Evolutionary conservation across 768 basidiomycete genomes (phyloP).

Genomic region (Leccinum subgranulosum): DNA sequence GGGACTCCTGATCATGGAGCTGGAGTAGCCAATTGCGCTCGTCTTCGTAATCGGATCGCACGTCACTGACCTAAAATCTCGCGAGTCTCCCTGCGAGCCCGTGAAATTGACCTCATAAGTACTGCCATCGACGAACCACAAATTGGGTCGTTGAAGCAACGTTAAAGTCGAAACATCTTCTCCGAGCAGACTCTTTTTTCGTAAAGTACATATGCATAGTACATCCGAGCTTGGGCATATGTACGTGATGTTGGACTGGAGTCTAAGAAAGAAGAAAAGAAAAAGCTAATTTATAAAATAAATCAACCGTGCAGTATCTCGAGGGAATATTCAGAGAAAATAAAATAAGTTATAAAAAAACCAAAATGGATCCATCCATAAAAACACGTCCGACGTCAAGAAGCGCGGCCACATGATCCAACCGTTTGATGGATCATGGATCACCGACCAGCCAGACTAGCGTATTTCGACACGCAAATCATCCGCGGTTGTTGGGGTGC

Average conservation of each 20-base stretch:
- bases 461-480: slow-evolving; percentile 26
- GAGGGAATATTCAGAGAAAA: neutral
- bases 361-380: neutral
- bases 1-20: neutral
- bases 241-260: neutral
- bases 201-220: slow-evolving; percentile 8
- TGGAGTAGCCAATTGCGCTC: neutral
- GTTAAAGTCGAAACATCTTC: neutral
- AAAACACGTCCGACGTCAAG: neutral
- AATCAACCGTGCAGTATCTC: slow-evolving; percentile 11
- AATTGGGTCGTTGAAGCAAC: neutral
- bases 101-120: too few species aligned
- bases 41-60: neutral
- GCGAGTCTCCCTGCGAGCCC: neutral
- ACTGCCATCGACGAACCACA: neutral
- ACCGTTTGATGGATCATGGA: neutral
- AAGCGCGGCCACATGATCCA: neutral
- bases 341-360: neutral
- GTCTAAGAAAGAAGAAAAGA: neutral
- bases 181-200: slow-evolving; percentile 4
- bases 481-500: slow-evolving; percentile 4
- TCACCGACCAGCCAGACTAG: slow-evolving; percentile 32
- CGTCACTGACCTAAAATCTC: neutral
- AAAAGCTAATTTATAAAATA: slow-evolving; percentile 25
- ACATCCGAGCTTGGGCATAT: neutral